phyloP scores from a whole-genome alignment of 1,139 yeast genomes.

The Hanseniaspora gamundiae region DNA sequence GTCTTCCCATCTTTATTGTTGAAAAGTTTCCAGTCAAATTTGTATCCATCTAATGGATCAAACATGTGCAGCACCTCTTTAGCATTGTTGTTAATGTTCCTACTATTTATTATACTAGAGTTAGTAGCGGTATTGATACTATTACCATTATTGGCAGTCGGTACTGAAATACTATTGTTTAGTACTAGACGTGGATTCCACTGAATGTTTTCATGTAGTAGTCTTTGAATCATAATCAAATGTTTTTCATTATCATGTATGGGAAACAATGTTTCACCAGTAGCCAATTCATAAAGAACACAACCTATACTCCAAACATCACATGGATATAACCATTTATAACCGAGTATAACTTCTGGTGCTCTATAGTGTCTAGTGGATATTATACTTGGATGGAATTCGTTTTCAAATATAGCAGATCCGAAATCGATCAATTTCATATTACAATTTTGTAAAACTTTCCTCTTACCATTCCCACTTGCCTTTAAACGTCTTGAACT shows the following conservation, averaged over 20 bases:
- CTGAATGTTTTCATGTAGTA: conserved; percentile 33
- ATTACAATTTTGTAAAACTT: conserved; percentile 61
- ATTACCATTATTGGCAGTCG: conserved; percentile 2
- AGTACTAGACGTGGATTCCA: background rate
- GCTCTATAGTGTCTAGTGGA: conserved; percentile 96
- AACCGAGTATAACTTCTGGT: conserved; percentile 87
- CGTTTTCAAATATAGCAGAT: conserved; percentile 86
- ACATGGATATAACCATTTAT: conserved; percentile 88
- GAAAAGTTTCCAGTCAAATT: conserved; percentile 7
- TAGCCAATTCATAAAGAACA: conserved; percentile 76
- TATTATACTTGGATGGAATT: conserved; percentile 84
- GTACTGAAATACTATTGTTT: conserved; percentile 2
- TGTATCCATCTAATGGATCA: background rate
- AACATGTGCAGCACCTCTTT: conserved; percentile 6
- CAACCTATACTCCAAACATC: conserved; percentile 98
- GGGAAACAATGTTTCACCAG: conserved; percentile 92
- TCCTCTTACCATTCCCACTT: conserved; percentile 24
- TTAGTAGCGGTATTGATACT: conserved; percentile 2
- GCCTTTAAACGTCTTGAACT: conserved; percentile 24
- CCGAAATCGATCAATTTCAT: conserved; percentile 94
- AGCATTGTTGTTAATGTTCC: background rate
- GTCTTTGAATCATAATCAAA: conserved; percentile 85
- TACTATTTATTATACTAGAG: background rate
- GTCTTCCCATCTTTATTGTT: background rate
- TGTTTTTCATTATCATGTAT: conserved; percentile 94